Base-by-base conservation (phyloP, 106 monocot species). In the Allium cepa region DNA sequence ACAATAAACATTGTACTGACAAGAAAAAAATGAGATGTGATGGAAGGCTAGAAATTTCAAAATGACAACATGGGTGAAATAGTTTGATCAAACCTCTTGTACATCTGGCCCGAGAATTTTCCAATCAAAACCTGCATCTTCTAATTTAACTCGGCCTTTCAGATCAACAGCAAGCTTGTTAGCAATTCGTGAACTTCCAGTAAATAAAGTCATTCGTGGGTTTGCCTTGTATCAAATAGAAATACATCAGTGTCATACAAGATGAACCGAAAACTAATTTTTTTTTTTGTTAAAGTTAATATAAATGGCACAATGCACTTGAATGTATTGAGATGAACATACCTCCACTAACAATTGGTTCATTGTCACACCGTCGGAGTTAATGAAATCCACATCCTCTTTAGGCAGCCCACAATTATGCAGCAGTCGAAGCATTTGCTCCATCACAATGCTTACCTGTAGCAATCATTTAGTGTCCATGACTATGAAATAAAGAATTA, bases 61-160 rank as follows among this genome's bases (percentile, higher is more conserved):
- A 9, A 74, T 46, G 26, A 51, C 56, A 59, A 52, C 26, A 27
- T 26, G 8, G 8, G 9, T 62, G 7, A 53, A 15, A 6, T 56
- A 56, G n/a, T 56, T 14, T n/a, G 56, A 56, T 68, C 9, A 55
- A 60, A 97, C 92, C 88, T 88, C 81, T 71, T 97, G 79, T 62
- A 97, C 96, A 81, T 97, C 96, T 56, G 96, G 96, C 73, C 96
- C 92, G 70, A 97, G 86, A 36, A 97, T 89, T 83, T 97, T 97
- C 96, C 96, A 97, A 65, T 97, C 96, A 92, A 89, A 97, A 72
- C 96, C 92, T 53, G 96, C 92, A 92, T 92, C 96, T 81, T 97
- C 92, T 71, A 97, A 76, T 80, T 84, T 97, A 26, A 97, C 76
- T 50, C 86, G 83, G 9, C 92, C 96, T 76, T 84, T 97, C 11